Base-by-base conservation (phyloP, 2,329 filamentous ascomycete species). In the Phoma sp. region DNA sequence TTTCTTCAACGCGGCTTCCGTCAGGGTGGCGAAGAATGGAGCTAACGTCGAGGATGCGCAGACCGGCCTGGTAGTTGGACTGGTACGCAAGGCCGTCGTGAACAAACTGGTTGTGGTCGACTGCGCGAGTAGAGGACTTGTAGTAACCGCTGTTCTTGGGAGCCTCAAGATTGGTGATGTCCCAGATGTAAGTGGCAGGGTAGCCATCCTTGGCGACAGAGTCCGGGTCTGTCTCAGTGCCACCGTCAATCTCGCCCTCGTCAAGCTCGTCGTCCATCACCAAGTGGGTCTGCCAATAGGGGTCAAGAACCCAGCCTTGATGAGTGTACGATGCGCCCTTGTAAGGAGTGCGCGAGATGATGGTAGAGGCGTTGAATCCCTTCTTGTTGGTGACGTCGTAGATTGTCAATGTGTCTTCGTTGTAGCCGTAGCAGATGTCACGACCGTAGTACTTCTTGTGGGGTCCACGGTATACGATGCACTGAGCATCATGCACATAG, bases 401-500 rank as follows among this genome's bases (percentile, higher is more conserved):
- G 56, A 83, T 81, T 53, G 80, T 81, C 44, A 82, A 64, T 1
- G 78, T 79, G 65, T 82, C 79, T 62, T 83, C 81, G 72, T 83
- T 83, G 77, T 83, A 83, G 38, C 79, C 80, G 69, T 82, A 83
- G 77, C 82, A 85, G 59, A 85, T 83, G 40, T 85, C 80, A 2
- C 75, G 75, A 25, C 78, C 80, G 11, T 73, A 71, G 71, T 82
- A 84, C 42, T 76, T 69, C 49, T 70, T 71, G 61, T 83, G 77
- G 2, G 82, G 82, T 1, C 83, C 82, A 10, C 75, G 77, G 73
- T 83, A 83, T 41, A 82, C 78, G 27, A 86, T 75, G 70, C 83
- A 86, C 70, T 86, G 83, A 4, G 83, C 82, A 59, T 86, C 83
- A 66, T 86, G 83, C 14, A 84, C 81, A 64, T 86, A 86, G 52